Percentiles rank a stretch among this genome's conserved stretches.
phyloP scores from a whole-genome alignment of 2,329 filamentous ascomycete genomes.

The Aphanocladium album region DNA sequence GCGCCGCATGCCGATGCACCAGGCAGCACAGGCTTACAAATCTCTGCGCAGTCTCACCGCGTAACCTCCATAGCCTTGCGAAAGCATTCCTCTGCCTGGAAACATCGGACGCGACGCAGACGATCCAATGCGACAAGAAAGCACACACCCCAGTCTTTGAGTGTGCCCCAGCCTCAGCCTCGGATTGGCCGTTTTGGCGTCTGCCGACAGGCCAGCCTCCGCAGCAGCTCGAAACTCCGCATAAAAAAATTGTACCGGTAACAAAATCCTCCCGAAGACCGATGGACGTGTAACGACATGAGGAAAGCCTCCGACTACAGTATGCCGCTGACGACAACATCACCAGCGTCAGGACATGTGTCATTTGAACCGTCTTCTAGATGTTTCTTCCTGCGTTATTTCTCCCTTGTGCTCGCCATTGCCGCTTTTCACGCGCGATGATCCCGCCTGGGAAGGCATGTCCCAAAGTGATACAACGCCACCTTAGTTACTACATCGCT shows the following conservation, averaged over 20 bases:
- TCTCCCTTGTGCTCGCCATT: background rate
- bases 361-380: background rate
- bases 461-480: too few species aligned
- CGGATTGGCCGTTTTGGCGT: background rate
- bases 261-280: background rate
- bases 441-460: too few species aligned
- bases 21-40: background rate
- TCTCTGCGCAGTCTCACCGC: background rate
- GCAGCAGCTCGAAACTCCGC: conserved; percentile 1
- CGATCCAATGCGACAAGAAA: background rate
- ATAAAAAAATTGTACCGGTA: background rate
- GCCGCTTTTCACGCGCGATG: too few species aligned
- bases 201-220: background rate
- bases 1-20: background rate
- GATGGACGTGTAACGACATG: background rate
- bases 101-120: background rate
- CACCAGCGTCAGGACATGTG: background rate
- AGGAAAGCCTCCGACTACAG: background rate
- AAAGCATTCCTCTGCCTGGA: background rate
- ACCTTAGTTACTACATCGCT: too few species aligned
- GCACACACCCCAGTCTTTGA: too few species aligned
- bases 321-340: background rate
- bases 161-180: background rate
- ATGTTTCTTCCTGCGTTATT: background rate
- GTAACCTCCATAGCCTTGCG: background rate